Base-by-base conservation (phyloP, 148 eudicot genomes). In the Dianthus caryophyllus region DNA sequence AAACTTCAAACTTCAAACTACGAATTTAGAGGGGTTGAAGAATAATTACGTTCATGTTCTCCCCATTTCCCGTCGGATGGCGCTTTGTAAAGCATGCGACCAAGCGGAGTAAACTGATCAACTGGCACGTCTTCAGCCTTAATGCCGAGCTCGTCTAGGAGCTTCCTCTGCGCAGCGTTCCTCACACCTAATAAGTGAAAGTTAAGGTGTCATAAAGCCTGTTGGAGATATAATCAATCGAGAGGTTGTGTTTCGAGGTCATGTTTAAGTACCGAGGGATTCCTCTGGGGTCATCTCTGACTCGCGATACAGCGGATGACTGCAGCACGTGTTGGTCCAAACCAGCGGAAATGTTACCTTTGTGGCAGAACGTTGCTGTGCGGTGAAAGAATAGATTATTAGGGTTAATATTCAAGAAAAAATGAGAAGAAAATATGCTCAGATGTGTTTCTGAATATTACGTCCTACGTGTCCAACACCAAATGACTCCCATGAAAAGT, bases 21-120 rank as follows among this genome's bases (percentile, higher is more conserved):
- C n/a, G n/a, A n/a, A 29, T 11, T 14, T 20, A 48, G 24, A 27
- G 44, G 48, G 41, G 25, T 39, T 1, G 2, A 30, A 64, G 70
- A 17, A 47, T 63, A 61, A 78, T 51, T 83, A 93, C 98, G 78
- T 84, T 93, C 98, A 70, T 93, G 97, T 76, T 93, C 98, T 56
- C 98, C 98, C 98, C 98, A 93, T 76, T 90, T 93, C 49, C 98
- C 98, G 75, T 93, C 98, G 2, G 98, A 93, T 26, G 98, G 96
- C 5, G 98, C 98, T 80, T 89, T 89, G 87, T 93, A 93, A 36
- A 89, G 87, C 65, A 93, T 93, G 48, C 98, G 96, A 4, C 98
- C 96, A 73, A 93, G 80, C 4, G 98, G 85, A 30, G 65, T 79
- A 75, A 94, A 90, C 75, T 94, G 85, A 65, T 89, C 98, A 62